Evolutionary conservation across 495 filamentous ascomycete species (phyloP).

Genomic region (Daldinia concentrica): DNA sequence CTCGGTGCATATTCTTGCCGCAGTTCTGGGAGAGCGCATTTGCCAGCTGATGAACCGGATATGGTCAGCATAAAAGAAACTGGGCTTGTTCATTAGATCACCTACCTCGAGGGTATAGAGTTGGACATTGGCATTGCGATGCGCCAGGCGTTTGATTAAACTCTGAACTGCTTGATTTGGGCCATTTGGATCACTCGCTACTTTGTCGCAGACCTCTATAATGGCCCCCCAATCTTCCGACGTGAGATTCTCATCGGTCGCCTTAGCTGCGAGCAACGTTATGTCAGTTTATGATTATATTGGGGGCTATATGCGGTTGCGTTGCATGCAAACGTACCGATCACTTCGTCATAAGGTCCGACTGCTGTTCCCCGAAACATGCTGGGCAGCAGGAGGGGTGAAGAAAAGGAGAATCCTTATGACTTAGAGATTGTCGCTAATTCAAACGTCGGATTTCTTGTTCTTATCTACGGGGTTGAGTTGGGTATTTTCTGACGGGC

Average conservation of each 20-base stretch:
- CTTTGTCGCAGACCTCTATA: conserved; percentile 97
- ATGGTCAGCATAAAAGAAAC: conserved; percentile 1
- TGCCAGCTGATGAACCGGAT: conserved; percentile 66
- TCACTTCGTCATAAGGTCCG: conserved; percentile 61
- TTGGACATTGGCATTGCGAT: conserved; percentile 99
- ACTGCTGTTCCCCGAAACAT: conserved; percentile 63
- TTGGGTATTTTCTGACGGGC: neutral
- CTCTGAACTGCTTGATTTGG: conserved; percentile 92
- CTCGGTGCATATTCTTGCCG: conserved; percentile 87
- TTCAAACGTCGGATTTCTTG: neutral
- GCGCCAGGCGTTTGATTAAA: conserved; percentile 94
- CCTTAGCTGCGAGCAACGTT: conserved; percentile 73
- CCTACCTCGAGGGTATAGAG: conserved; percentile 93
- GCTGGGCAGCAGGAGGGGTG: conserved; percentile 38
- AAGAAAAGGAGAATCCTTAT: conserved; percentile 16
- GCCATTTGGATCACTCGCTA: conserved; percentile 65
- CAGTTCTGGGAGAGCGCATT: conserved; percentile 97
- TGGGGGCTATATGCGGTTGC: conserved; percentile 16
- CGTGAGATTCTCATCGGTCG: conserved; percentile 97
- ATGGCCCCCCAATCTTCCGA: conserved; percentile 99
- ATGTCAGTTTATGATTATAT: conserved; percentile 19
- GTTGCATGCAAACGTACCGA: conserved; percentile 51
- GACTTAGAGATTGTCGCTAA: neutral
- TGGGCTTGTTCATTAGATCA: neutral
- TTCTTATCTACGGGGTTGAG: neutral